Evolutionary conservation across 1,284 basidiomycete genomes (phyloP), one percentile per base, ranked within the genome.

Genomic region (Porogramme epimiltina): DNA sequence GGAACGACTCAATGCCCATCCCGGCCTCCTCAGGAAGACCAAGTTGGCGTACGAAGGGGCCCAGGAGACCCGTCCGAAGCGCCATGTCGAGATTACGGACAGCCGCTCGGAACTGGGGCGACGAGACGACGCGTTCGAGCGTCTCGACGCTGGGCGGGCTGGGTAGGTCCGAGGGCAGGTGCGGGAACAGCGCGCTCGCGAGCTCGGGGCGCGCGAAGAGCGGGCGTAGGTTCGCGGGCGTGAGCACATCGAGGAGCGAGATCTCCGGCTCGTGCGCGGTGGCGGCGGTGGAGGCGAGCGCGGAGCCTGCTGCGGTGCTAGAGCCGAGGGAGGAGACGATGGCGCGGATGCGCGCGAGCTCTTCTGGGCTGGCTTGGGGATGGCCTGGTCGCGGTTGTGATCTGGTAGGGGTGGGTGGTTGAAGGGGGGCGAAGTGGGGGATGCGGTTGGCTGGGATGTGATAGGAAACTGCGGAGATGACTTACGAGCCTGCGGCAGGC

Each of bases 21-120:
- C 89, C 90, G 4, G 90, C 90, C 58, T 89, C 88, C 62, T 86
- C 87, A 0, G 89, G 89, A 26, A 93, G 70, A 2, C 90, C 90
- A 4, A 93, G 72, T n/a, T 80, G 77, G 40, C 84, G 73, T 25
- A 92, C 88, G 6, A 92, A 72, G 1, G 78, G 81, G 10, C 85
- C 86, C 2, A 92, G 69, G 44, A 89, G 67, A 3, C 90, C 90
- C 0, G 89, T 92, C 42, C 84, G 76, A 41, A 93, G 73, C 13
- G 88, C 90, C 63, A 85, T 83, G 65, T 93, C 90, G 39, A 93
- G 80, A 62, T 78, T 87, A 2, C 79, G 70, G 15, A 92, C 87
- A 19, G 80, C 78, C 2, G 72, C 64, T 38, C 81, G 80, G 66
- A 87, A 86, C 51, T 81, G 84, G 1, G 81, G 78, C 8, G 80